Percentiles rank a stretch among this genome's conserved stretches.
phyloP scores from a whole-genome alignment of 495 filamentous ascomycete genomes.

The Penicillium antarcticum region DNA sequence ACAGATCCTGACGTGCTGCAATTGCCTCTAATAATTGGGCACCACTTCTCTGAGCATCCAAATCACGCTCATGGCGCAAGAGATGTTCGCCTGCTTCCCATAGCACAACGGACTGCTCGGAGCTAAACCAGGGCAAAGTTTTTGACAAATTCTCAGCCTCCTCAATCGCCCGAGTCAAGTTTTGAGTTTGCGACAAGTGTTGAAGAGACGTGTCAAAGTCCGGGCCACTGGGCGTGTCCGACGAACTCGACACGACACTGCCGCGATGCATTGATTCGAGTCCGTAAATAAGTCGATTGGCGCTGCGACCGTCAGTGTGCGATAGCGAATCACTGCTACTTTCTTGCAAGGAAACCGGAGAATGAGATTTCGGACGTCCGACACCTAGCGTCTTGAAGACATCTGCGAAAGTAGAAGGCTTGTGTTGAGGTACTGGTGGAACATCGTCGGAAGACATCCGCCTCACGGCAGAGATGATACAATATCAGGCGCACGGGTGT shows the following conservation, averaged over 20 bases:
- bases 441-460: conserved; percentile 51
- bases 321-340: conserved; percentile 30
- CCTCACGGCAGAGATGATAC: conserved; percentile 17
- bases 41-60: conserved; percentile 37
- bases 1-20: conserved; percentile 40
- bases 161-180: conserved; percentile 35
- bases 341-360: conserved; percentile 34
- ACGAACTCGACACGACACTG: conserved; percentile 42
- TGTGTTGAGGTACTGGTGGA: conserved; percentile 31
- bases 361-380: conserved; percentile 38
- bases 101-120: conserved; percentile 40
- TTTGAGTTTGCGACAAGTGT: conserved; percentile 35
- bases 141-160: conserved; percentile 40
- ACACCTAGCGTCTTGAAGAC: conserved; percentile 46
- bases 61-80: conserved; percentile 34
- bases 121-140: conserved; percentile 31
- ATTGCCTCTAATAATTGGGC: conserved; percentile 37
- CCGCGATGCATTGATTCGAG: conserved; percentile 46
- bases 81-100: conserved; percentile 44
- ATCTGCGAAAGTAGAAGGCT: conserved; percentile 42
- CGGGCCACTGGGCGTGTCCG: conserved; percentile 39
- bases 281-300: conserved; percentile 28
- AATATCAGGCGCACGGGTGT: background rate
- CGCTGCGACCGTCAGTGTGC: conserved; percentile 31
- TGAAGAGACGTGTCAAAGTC: conserved; percentile 39